Evolutionary conservation across 768 basidiomycete genomes (phyloP).

Genomic region (Suillus hirtellus): DNA sequence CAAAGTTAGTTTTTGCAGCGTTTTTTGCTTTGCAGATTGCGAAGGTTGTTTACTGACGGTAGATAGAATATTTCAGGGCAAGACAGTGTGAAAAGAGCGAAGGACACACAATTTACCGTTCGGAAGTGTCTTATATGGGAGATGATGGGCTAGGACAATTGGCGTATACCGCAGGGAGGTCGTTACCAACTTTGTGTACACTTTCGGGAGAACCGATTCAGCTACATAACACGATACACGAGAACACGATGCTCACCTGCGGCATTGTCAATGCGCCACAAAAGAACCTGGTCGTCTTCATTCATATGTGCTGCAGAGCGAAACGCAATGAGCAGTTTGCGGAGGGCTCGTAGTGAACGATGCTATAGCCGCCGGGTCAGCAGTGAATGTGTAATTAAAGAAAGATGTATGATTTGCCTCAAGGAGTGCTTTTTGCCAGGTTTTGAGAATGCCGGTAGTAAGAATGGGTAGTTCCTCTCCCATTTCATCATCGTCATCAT

Average conservation of each 20-base stretch:
- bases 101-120: constrained; percentile 82
- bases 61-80: constrained; percentile 9
- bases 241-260: constrained; percentile 47
- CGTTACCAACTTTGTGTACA: constrained; percentile 91
- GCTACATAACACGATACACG: background rate
- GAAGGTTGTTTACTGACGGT: constrained; percentile 76
- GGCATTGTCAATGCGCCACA: constrained; percentile 85
- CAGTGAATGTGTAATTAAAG: background rate
- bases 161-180: constrained; percentile 91
- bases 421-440: constrained; percentile 89
- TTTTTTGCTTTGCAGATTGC: constrained; percentile 78
- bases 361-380: constrained; percentile 48
- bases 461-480: constrained; percentile 51
- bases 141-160: constrained; percentile 81
- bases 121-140: constrained; percentile 79
- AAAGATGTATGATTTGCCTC: constrained; percentile 50
- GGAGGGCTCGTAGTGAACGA: constrained; percentile 78
- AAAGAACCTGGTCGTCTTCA: constrained; percentile 75
- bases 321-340: constrained; percentile 87
- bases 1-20: constrained; percentile 82
- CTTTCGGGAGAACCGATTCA: constrained; percentile 38
- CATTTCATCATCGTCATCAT: constrained; percentile 36
- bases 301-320: constrained; percentile 89
- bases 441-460: constrained; percentile 66
- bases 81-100: background rate